Evolutionary conservation across 495 filamentous ascomycete genomes (phyloP).

Genomic region (Penicillium lividum): DNA sequence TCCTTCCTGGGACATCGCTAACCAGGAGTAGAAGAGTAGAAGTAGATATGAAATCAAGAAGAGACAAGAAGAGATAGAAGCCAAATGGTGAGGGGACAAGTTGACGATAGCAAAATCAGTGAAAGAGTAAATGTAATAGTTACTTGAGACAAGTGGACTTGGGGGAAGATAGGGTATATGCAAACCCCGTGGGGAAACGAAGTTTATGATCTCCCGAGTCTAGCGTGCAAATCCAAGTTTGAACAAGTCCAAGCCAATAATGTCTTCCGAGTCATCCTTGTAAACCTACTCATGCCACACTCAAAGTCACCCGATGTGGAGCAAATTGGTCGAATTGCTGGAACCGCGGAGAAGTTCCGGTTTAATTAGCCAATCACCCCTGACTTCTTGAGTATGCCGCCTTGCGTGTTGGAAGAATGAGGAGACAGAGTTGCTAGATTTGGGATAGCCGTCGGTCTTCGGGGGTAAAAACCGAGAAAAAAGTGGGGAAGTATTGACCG

Average conservation of each 20-base stretch:
- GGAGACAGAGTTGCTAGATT: slow-evolving; percentile 1
- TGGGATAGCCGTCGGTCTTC: slow-evolving; percentile 4
- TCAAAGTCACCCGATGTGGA: slow-evolving; percentile 7
- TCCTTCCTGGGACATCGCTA: slow-evolving; percentile 28
- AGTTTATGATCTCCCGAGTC: slow-evolving; percentile 25
- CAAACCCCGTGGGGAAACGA: slow-evolving; percentile 38
- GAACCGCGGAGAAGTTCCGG: slow-evolving; percentile 27
- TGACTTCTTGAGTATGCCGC: not conserved
- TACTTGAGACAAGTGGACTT: slow-evolving; percentile 1
- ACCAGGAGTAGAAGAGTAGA: not conserved
- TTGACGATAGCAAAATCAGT: not conserved
- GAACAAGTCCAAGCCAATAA: not conserved
- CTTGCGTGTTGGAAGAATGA: not conserved
- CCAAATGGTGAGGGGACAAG: not conserved
- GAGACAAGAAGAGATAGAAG: not conserved
- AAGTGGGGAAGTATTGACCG: not conserved
- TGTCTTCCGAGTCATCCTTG: slow-evolving; percentile 9
- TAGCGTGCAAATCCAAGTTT: slow-evolving; percentile 21
- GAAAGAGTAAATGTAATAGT: not conserved
- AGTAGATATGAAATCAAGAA: slow-evolving; percentile 1
- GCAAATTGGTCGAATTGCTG: slow-evolving; percentile 1
- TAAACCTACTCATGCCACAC: slow-evolving; percentile 4
- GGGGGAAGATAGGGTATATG: slow-evolving; percentile 14
- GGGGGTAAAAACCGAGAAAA: slow-evolving; percentile 6
- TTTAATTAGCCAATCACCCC: slow-evolving; percentile 3